Evolutionary conservation across 2,329 filamentous ascomycete species (phyloP), one percentile per base, ranked within the genome.

Genomic region (Sporothrix brunneoviolacea): DNA sequence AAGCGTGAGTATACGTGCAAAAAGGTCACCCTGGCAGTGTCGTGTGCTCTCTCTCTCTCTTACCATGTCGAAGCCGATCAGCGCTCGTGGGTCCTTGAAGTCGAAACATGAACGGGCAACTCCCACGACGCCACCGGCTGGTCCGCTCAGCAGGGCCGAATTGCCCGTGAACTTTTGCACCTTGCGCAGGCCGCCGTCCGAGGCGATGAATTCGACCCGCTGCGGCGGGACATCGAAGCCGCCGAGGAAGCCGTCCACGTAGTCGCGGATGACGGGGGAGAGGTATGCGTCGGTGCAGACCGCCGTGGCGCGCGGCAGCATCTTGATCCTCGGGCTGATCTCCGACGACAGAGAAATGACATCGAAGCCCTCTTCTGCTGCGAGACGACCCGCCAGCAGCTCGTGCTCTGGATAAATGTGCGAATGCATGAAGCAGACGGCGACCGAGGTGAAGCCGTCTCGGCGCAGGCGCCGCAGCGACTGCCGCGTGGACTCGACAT

Each of bases 121-220:
- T 13, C 84, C 84, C 4, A 87, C 83, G 0, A 87, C 83, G 38
- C 84, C 84, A 8, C 83, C 84, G 19, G 84, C 84, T 27, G 84
- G 84, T 0, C 84, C 84, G 2, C 81, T 85, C 0, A 88, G 62
- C 52, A 88, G 86, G 2, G 82, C 83, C 54, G 77, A 73, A 3
- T 61, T 50, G 1, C 60, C 60, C 13, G 51, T 50, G 27, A 61
- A 61, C 3, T 35, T 37, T 9, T 49, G 37, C 22, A 55, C 55
- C 35, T 54, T 48, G 8, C 58, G 56, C 9, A 62, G 58, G 1
- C 59, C 60, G 33, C 81, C 81, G 56, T 84, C 80, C 1, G 76
- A 81, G 61, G 86, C 82, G 82, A 86, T 87, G 59, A 87, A 86
- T 59, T 88, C 82, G n/a, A n/a, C n/a, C n/a, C n/a, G n/a, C n/a